A percentile compares a stretch with the other conserved stretches of the same genome.
Evolutionary conservation across 345 rosid genomes (phyloP).

Genomic region (Psidium guajava): DNA sequence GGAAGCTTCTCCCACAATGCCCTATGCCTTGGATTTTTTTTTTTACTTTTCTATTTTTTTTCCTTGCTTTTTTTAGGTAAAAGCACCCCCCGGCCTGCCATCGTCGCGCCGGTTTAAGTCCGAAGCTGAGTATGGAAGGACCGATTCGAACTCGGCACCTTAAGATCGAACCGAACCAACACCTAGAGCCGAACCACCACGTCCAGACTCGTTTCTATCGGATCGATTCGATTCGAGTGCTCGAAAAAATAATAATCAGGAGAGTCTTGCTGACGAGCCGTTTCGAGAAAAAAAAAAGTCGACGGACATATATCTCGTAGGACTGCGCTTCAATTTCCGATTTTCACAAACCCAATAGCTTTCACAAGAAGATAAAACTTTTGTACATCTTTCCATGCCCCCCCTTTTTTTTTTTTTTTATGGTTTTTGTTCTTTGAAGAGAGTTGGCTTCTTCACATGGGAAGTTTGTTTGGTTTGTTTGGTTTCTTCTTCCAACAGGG

Average conservation of each 20-base stretch:
- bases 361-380: too few relatives aligned
- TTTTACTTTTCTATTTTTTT: too few relatives aligned
- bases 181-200: not conserved
- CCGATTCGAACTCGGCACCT: not conserved
- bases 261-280: not conserved
- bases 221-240: not conserved
- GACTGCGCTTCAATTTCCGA: not conserved
- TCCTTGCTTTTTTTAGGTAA: not conserved
- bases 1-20: not conserved
- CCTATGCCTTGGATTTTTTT: not conserved
- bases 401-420: not conserved
- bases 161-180: not conserved
- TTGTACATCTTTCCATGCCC: not conserved
- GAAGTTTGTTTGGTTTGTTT: not conserved
- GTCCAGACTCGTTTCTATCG: not conserved
- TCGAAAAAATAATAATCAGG: accelerated
- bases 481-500: not conserved
- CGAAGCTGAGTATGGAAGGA: not conserved
- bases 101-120: not conserved
- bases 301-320: accelerated
- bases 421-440: not conserved
- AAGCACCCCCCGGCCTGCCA: too few relatives aligned
- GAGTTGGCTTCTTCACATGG: not conserved
- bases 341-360: too few relatives aligned
- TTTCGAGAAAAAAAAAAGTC: not conserved